Conservation (phyloP, 441 rosid genomes). For the Adansonia rubrostipa region DNA sequence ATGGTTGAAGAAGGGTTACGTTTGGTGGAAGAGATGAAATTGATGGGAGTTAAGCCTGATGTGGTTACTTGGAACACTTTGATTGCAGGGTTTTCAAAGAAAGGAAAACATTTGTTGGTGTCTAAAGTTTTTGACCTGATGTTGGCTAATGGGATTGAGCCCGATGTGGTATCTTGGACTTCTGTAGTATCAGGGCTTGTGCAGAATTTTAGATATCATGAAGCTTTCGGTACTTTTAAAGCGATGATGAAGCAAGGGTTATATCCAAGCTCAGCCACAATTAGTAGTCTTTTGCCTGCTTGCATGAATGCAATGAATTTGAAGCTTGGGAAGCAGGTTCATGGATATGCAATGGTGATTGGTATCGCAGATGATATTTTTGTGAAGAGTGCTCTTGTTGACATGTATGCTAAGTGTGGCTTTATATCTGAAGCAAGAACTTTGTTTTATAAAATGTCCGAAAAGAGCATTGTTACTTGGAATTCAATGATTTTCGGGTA, state of each 20-base stretch:
- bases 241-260: conserved; percentile 60
- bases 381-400: conserved; percentile 68
- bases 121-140: conserved; percentile 54
- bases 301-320: conserved; percentile 52
- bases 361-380: conserved; percentile 64
- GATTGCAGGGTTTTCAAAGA: conserved; percentile 66
- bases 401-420: conserved; percentile 78
- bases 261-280: conserved; percentile 63
- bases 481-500: conserved; percentile 86
- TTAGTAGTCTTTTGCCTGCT: conserved; percentile 75
- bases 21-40: conserved; percentile 54
- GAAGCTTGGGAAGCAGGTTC: conserved; percentile 69
- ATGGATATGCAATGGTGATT: conserved; percentile 61
- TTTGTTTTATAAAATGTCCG: conserved; percentile 53
- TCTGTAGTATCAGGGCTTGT: conserved; percentile 77
- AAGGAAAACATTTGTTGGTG: conserved; percentile 52
- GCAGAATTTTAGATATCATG: conserved; percentile 52
- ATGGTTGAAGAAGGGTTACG: conserved; percentile 50
- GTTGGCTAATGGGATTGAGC: conserved; percentile 51
- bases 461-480: conserved; percentile 69
- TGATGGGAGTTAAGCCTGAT: conserved; percentile 52
- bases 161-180: conserved; percentile 85
- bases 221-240: conserved; percentile 61
- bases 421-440: conserved; percentile 56
- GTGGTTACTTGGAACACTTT: conserved; percentile 74